Percentiles rank a stretch among this genome's conserved stretches.
Conservation (phyloP, 2,329 filamentous ascomycete species). For the Cryphonectria parasitica region DNA sequence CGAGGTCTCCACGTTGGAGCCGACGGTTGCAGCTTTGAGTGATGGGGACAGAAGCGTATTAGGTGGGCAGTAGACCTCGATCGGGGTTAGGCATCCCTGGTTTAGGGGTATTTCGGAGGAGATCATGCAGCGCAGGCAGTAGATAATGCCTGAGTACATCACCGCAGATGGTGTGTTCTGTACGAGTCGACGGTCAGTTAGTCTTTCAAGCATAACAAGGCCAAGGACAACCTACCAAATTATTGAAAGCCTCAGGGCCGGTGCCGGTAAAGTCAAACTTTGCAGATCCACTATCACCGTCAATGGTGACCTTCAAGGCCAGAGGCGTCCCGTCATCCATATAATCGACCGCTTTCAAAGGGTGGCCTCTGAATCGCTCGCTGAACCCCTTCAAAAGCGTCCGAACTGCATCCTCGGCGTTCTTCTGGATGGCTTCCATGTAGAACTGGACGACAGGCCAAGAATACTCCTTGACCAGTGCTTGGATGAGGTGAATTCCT, state of each 20-base stretch:
- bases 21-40: constrained; percentile 78
- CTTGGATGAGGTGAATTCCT: constrained; percentile 78
- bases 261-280: constrained; percentile 78
- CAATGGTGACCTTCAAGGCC: constrained; percentile 73
- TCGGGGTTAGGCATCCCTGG: constrained; percentile 80
- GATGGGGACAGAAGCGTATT: constrained; percentile 76
- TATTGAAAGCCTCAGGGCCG: constrained; percentile 74
- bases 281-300: constrained; percentile 73
- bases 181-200: constrained; percentile 19
- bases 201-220: background rate
- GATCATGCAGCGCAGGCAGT: constrained; percentile 80
- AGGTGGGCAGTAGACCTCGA: constrained; percentile 73
- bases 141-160: constrained; percentile 68
- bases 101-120: constrained; percentile 83
- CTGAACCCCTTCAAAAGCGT: constrained; percentile 72
- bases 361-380: constrained; percentile 67
- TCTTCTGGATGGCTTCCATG: constrained; percentile 81
- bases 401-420: constrained; percentile 78
- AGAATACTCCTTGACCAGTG: constrained; percentile 76
- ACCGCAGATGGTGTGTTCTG: constrained; percentile 33
- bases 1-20: constrained; percentile 78
- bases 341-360: constrained; percentile 74
- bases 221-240: constrained; percentile 58
- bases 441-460: constrained; percentile 79
- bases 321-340: constrained; percentile 89